These are phyloP conservation scores for Prunus mume DNA, from an alignment of 306 rosid species.

Conservation along the genomic window DNA sequence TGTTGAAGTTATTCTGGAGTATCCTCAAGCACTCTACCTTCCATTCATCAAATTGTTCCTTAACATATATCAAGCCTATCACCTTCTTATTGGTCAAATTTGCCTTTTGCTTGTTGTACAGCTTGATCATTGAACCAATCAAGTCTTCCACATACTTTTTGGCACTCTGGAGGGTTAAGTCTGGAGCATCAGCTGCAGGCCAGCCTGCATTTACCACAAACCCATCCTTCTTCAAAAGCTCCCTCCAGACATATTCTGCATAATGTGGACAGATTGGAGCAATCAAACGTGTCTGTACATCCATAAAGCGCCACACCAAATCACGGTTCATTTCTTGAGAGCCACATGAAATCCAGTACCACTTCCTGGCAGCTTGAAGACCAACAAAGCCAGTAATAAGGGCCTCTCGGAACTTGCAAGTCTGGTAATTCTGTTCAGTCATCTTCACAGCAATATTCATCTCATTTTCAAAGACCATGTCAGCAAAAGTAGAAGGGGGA, in stretches of 20 bases:
- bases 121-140: constrained; percentile 73
- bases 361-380: constrained; percentile 87
- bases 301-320: constrained; percentile 75
- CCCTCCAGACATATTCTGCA: constrained; percentile 84
- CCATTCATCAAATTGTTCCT: constrained; percentile 83
- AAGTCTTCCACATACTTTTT: constrained; percentile 84
- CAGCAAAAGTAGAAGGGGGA: constrained; percentile 79
- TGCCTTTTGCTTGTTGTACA: constrained; percentile 73
- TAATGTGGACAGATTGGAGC: constrained; percentile 93
- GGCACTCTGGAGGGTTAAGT: constrained; percentile 65
- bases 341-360: constrained; percentile 80
- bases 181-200: constrained; percentile 70
- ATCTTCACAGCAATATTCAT: constrained; percentile 70
- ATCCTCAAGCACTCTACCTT: constrained; percentile 76
- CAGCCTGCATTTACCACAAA: constrained; percentile 84
- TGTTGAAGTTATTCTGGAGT: constrained; percentile 57
- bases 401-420: constrained; percentile 83
- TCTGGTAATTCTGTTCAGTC: constrained; percentile 73
- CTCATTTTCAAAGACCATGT: constrained; percentile 74
- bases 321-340: constrained; percentile 68
- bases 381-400: constrained; percentile 85
- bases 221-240: constrained; percentile 71
- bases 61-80: constrained; percentile 64
- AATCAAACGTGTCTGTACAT: constrained; percentile 86
- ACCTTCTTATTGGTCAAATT: constrained; percentile 64